Percentiles rank a stretch among this genome's conserved stretches.
These are phyloP conservation scores for Pythium periplocum DNA, from an alignment of 352 stramenopile genomes.

Conservation along the genomic window DNA sequence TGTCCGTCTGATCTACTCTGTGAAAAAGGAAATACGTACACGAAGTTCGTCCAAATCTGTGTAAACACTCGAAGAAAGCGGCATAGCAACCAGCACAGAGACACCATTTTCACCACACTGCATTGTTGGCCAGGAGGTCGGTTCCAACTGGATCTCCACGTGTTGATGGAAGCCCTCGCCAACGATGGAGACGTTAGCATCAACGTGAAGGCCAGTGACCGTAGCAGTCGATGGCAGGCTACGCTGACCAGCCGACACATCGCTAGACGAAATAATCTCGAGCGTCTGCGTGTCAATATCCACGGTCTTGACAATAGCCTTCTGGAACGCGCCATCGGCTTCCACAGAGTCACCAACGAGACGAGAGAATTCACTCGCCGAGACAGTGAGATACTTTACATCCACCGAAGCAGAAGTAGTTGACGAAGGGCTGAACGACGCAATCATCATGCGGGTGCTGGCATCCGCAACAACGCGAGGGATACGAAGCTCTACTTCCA, in stretches of 20 bases:
- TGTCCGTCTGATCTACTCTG: neutral
- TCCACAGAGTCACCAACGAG: too few relatives aligned
- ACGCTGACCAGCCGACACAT: constrained; percentile 3
- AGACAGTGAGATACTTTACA: too few relatives aligned
- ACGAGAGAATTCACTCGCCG: too few relatives aligned
- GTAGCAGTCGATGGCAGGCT: neutral
- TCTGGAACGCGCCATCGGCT: too few relatives aligned
- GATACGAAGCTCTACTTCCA: too few relatives aligned
- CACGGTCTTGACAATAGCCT: too few relatives aligned
- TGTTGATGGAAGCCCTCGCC: constrained; percentile 20
- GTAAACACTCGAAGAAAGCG: constrained; percentile 24
- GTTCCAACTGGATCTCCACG: neutral
- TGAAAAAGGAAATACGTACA: constrained; percentile 11
- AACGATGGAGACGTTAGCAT: constrained; percentile 4
- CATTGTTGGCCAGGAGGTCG: neutral
- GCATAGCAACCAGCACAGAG: constrained; percentile 11
- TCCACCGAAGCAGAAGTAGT: too few relatives aligned
- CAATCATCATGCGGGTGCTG: too few relatives aligned
- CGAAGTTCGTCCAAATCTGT: constrained; percentile 34
- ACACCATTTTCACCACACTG: neutral
- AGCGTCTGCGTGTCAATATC: too few relatives aligned
- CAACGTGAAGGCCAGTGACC: neutral
- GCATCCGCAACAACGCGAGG: too few relatives aligned
- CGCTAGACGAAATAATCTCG: too few relatives aligned
- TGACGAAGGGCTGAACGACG: too few relatives aligned